phyloP scores from a whole-genome alignment of 1,139 yeast species.

The Taphrina sp. region DNA sequence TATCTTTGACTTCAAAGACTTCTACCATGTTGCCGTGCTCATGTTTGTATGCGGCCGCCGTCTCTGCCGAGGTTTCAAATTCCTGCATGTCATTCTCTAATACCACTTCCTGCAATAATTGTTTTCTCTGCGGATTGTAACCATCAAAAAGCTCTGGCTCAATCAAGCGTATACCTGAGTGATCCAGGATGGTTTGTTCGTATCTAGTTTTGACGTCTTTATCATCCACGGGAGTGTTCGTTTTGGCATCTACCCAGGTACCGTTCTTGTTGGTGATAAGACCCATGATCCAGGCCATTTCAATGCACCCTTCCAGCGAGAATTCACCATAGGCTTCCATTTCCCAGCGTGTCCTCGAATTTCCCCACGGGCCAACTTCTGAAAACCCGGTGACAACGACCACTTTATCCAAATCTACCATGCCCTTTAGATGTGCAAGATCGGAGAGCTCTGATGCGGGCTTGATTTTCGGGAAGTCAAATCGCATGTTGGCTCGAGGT shows the following conservation, averaged over 20 bases:
- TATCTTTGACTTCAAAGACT: conserved; percentile 79
- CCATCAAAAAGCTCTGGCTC: conserved; percentile 94
- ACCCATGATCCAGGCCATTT: conserved; percentile 99
- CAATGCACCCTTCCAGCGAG: conserved; percentile 97
- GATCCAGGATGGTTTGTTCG: conserved; percentile 82
- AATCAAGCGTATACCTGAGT: conserved; percentile 92
- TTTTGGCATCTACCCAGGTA: conserved; percentile 94
- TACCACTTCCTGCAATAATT: conserved; percentile 89
- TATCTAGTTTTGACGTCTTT: conserved; percentile 88
- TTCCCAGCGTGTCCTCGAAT: conserved; percentile 98
- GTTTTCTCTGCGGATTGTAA: conserved; percentile 90
- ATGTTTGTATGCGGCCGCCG: conserved; percentile 89
- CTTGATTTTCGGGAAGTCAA: conserved; percentile 87
- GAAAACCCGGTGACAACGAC: conserved; percentile 95
- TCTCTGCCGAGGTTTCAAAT: conserved; percentile 90
- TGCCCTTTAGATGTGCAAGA: conserved; percentile 71
- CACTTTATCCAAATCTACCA: conserved; percentile 86
- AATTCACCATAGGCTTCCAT: conserved; percentile 95
- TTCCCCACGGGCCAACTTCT: conserved; percentile 99
- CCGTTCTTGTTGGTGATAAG: conserved; percentile 92
- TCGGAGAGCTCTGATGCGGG: conserved; percentile 69
- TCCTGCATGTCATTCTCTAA: conserved; percentile 95
- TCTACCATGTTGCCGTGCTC: conserved; percentile 95
- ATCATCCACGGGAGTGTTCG: conserved; percentile 89
- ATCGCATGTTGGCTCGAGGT: conserved; percentile 93